These are phyloP conservation scores for Geosmithia putterillii DNA, from an alignment of 2,329 filamentous ascomycete species.

Conservation along the genomic window DNA sequence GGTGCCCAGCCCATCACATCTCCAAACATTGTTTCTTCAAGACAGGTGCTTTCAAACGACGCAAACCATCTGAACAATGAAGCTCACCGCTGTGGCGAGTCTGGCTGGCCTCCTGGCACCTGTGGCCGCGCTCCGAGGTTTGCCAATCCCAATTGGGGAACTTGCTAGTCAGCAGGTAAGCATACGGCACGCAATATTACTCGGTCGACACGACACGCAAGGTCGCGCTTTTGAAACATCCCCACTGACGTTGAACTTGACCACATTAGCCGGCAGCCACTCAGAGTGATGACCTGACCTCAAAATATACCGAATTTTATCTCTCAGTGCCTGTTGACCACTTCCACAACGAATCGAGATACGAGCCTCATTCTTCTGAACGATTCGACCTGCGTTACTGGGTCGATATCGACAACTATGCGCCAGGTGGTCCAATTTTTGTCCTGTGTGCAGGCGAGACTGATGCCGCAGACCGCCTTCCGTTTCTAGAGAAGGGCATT, in stretches of 20 bases:
- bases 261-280: background rate
- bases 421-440: conserved; percentile 68
- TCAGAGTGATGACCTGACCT: background rate
- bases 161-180: background rate
- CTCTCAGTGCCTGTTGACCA: conserved; percentile 55
- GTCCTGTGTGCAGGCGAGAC: conserved; percentile 65
- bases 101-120: background rate
- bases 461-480: conserved; percentile 46
- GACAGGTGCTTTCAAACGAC: background rate
- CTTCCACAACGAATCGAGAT: conserved; percentile 67
- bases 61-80: background rate
- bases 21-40: background rate
- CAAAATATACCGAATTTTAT: conserved; percentile 9
- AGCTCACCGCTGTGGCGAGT: background rate
- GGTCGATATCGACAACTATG: conserved; percentile 69
- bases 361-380: conserved; percentile 62
- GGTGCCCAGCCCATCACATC: too few relatives aligned
- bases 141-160: conserved; percentile 1
- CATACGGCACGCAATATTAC: background rate
- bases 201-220: background rate
- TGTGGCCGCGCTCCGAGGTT: background rate
- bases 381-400: conserved; percentile 67
- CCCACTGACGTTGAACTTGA: background rate
- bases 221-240: background rate
- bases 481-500: conserved; percentile 68